These are phyloP conservation scores for Desmodesmus armatus DNA, from an alignment of 139 green algal genomes.

Conservation along the genomic window DNA sequence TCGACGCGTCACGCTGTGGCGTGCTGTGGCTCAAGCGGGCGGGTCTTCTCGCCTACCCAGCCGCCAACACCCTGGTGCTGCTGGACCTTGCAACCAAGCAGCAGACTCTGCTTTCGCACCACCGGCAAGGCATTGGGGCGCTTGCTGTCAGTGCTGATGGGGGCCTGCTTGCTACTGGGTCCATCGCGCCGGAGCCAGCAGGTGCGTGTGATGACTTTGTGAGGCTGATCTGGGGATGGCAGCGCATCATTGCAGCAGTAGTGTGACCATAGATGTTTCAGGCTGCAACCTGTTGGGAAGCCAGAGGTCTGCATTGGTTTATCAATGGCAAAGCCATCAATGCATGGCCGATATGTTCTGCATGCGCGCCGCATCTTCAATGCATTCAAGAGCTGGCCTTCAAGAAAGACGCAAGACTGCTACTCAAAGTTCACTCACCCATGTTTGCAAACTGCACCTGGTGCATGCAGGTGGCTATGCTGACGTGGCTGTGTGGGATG, in stretches of 20 bases:
- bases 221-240: no score
- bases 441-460: background rate
- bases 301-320: no score
- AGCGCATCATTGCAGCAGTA: no score
- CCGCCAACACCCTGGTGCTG: conserved; percentile 54
- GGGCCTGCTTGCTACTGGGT: conserved; percentile 26
- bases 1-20: background rate
- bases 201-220: no score
- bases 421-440: background rate
- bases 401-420: background rate
- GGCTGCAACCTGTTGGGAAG: no score
- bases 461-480: conserved; percentile 4
- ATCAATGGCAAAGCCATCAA: no score
- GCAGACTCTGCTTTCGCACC: conserved; percentile 46
- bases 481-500: conserved; percentile 39
- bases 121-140: conserved; percentile 27
- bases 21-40: conserved; percentile 39
- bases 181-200: background rate
- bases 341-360: no score
- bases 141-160: conserved; percentile 43
- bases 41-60: conserved; percentile 44
- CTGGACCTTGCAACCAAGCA: conserved; percentile 39
- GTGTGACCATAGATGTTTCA: no score
- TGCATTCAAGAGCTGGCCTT: no score
- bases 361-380: no score